These are phyloP conservation scores for Fusarium equiseti DNA, from an alignment of 2,329 filamentous ascomycete species.

Conservation along the genomic window DNA sequence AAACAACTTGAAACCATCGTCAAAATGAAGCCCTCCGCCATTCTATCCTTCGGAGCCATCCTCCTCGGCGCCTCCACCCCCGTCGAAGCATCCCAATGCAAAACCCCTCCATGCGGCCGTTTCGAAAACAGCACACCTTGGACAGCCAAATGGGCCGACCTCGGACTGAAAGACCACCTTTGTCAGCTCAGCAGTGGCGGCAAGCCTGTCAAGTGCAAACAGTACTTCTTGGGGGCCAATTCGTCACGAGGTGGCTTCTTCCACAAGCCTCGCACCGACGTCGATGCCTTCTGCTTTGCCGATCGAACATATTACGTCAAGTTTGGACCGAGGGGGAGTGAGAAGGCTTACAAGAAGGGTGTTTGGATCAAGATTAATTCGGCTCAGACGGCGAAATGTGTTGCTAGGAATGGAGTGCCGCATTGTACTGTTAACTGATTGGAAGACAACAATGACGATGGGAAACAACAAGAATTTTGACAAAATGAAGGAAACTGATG, in stretches of 20 bases:
- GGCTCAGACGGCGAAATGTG: slow-evolving; percentile 6
- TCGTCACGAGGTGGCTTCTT: slow-evolving; percentile 1
- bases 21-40: background rate
- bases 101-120: background rate
- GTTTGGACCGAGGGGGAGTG: background rate
- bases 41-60: background rate
- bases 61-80: background rate
- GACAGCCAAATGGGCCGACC: background rate
- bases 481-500: fast-evolving
- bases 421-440: background rate
- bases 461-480: background rate
- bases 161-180: background rate
- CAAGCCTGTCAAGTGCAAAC: slow-evolving; percentile 2
- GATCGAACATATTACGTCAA: slow-evolving; percentile 6
- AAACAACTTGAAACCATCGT: too few relatives aligned
- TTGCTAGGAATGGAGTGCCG: background rate
- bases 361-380: slow-evolving; percentile 9
- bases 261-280: background rate
- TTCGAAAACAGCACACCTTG: slow-evolving; percentile 18
- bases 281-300: slow-evolving; percentile 6
- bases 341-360: background rate
- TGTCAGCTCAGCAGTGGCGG: background rate
- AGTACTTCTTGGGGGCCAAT: background rate
- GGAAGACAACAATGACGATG: background rate
- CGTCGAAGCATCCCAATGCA: background rate